Evolutionary conservation across 1,139 yeast genomes (phyloP).

Genomic region (Suhomyces coccinellae): DNA sequence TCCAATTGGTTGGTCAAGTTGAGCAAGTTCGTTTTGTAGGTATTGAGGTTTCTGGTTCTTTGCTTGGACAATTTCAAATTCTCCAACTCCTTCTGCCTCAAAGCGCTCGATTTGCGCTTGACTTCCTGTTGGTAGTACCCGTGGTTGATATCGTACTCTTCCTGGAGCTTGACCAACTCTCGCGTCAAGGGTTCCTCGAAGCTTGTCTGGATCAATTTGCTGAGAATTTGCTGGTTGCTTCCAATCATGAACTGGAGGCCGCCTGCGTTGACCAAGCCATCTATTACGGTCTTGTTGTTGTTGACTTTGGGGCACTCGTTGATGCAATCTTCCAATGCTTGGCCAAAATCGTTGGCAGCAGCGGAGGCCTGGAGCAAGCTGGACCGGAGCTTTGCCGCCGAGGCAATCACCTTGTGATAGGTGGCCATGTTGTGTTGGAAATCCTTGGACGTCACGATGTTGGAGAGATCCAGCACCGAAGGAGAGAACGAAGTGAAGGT

Average conservation of each 20-base stretch:
- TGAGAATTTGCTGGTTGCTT: conserved; percentile 73
- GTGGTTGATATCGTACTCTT: conserved; percentile 45
- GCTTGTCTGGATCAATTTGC: conserved; percentile 51
- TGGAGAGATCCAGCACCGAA: conserved; percentile 58
- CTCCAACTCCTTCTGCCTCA: conserved; percentile 57
- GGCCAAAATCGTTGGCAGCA: conserved; percentile 75
- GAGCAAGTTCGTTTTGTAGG: conserved; percentile 64
- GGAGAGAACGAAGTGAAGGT: conserved; percentile 48
- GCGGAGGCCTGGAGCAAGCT: conserved; percentile 53
- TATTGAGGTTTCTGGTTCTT: conserved; percentile 58
- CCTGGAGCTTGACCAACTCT: conserved; percentile 43
- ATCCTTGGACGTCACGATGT: conserved; percentile 59
- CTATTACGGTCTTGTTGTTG: conserved; percentile 63
- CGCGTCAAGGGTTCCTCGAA: conserved; percentile 57
- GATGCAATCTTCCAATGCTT: conserved; percentile 57
- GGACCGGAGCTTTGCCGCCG: conserved; percentile 53
- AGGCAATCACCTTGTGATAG: conserved; percentile 48
- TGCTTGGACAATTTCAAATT: conserved; percentile 55
- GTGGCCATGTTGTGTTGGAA: conserved; percentile 48
- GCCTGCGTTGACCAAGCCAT: conserved; percentile 70
- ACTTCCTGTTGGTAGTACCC: conserved; percentile 54
- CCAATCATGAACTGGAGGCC: conserved; percentile 78
- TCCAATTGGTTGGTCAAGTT: conserved; percentile 74
- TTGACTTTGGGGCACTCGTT: conserved; percentile 61
- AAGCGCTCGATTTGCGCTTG: conserved; percentile 46